Conservation (phyloP, 164 flowering plant genomes). For the Platanus orientalis region DNA sequence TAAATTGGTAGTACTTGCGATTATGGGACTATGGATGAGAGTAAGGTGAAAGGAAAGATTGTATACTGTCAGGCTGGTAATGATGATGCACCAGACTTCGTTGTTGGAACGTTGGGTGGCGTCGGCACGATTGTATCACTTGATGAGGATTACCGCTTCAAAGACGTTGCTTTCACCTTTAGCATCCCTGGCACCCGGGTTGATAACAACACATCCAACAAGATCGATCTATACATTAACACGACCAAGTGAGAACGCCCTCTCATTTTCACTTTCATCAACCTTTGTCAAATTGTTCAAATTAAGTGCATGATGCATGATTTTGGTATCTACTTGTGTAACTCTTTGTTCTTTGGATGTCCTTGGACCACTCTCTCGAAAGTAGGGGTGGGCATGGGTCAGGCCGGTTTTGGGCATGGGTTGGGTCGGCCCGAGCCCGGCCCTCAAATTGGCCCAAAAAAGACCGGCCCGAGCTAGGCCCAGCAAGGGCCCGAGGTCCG, state of each 20-base stretch:
- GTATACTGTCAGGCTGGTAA: conserved; percentile 46
- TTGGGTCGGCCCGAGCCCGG: no score
- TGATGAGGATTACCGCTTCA: neutral
- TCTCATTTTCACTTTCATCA: neutral
- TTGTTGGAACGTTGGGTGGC: conserved; percentile 28
- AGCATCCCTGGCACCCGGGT: conserved; percentile 32
- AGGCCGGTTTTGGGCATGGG: no score
- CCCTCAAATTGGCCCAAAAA: no score
- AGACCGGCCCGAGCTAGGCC: no score
- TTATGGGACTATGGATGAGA: conserved; percentile 25
- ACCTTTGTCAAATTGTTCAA: no score
- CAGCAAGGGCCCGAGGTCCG: no score
- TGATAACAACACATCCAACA: conserved; percentile 9
- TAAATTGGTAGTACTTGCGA: conserved; percentile 47
- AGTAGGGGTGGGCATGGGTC: no score
- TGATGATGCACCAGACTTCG: conserved; percentile 30
- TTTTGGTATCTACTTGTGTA: no score
- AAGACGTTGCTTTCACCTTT: conserved; percentile 26
- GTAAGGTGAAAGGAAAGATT: conserved; percentile 53
- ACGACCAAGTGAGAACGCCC: conserved; percentile 41
- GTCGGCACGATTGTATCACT: conserved; percentile 34
- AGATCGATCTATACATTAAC: conserved; percentile 46
- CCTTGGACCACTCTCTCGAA: no score
- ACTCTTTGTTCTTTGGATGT: neutral
- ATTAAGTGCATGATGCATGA: no score